phyloP scores from a whole-genome alignment of 129 eudicot genomes.

The Pittosporum tobira region DNA sequence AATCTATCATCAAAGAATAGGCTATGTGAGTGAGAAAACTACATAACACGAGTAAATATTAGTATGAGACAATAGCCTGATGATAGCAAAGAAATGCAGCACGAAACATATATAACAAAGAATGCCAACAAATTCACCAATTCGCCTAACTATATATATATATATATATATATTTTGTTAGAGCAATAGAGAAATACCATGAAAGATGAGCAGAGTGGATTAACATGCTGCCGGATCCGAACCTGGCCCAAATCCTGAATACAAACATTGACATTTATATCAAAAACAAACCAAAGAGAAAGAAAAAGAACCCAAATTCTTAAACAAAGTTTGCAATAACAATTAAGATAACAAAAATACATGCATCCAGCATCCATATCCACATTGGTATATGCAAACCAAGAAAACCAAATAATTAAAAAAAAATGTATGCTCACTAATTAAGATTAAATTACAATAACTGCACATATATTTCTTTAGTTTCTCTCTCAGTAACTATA shows the following conservation, averaged over 20 bases:
- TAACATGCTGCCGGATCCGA: slow-evolving; percentile 58
- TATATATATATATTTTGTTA: no score
- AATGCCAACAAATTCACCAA: neutral
- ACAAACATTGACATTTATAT: neutral
- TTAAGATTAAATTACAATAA: no score
- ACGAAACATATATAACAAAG: neutral
- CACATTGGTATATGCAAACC: slow-evolving; percentile 5
- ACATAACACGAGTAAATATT: neutral
- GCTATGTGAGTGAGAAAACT: no score
- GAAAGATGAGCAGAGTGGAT: slow-evolving; percentile 40
- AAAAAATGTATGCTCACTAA: no score
- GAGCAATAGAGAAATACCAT: neutral
- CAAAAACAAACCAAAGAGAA: neutral
- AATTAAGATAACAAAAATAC: slow-evolving; percentile 2
- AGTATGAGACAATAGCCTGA: neutral
- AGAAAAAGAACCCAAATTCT: neutral
- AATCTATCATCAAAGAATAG: slow-evolving; percentile 32
- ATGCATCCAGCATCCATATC: neutral
- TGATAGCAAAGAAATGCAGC: neutral
- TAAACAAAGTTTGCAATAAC: neutral
- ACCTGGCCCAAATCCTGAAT: slow-evolving; percentile 45
- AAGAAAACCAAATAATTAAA: neutral
- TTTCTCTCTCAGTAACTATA: no score
- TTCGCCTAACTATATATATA: no score
- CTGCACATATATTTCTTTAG: no score